Conservation (phyloP, 1,139 yeast genomes). For the Lodderomyces margitis region DNA sequence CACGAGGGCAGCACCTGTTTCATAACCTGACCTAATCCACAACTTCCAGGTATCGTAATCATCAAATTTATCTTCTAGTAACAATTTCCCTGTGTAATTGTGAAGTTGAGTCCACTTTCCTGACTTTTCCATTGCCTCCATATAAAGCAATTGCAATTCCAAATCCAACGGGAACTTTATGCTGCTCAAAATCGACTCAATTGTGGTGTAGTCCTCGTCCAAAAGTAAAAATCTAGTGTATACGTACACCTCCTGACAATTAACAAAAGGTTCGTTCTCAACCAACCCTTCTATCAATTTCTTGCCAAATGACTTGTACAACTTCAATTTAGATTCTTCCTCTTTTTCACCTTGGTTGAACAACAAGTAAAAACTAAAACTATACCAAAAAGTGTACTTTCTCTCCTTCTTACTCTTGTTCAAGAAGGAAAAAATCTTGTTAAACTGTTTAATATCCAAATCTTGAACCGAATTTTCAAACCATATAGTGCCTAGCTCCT, state of each 20-base stretch:
- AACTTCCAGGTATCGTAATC: conserved; percentile 63
- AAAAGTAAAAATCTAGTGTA: conserved; percentile 45
- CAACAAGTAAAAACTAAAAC: conserved; percentile 37
- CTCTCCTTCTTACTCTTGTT: conserved; percentile 32
- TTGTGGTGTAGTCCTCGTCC: conserved; percentile 27
- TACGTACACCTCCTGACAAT: conserved; percentile 61
- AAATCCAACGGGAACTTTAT: conserved; percentile 45
- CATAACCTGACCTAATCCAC: conserved; percentile 43
- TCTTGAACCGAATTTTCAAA: conserved; percentile 38
- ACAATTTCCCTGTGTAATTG: conserved; percentile 28
- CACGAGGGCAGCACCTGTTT: conserved; percentile 25
- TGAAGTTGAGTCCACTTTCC: conserved; percentile 44
- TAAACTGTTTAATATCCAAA: conserved; percentile 41
- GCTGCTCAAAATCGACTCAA: conserved; percentile 28
- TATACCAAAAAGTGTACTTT: conserved; percentile 47
- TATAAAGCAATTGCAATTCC: conserved; percentile 53
- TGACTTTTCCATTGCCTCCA: conserved; percentile 40
- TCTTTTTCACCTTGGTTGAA: conserved; percentile 18
- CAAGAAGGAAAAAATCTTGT: conserved; percentile 45
- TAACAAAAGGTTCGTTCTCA: conserved; percentile 33
- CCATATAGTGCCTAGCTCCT: conserved; percentile 46
- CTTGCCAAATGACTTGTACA: conserved; percentile 57
- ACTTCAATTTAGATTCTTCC: conserved; percentile 31
- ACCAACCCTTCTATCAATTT: conserved; percentile 44
- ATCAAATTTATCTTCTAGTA: conserved; percentile 46